Conservation (phyloP, 2,329 filamentous ascomycete species). For the Penicillium brasilianum region DNA sequence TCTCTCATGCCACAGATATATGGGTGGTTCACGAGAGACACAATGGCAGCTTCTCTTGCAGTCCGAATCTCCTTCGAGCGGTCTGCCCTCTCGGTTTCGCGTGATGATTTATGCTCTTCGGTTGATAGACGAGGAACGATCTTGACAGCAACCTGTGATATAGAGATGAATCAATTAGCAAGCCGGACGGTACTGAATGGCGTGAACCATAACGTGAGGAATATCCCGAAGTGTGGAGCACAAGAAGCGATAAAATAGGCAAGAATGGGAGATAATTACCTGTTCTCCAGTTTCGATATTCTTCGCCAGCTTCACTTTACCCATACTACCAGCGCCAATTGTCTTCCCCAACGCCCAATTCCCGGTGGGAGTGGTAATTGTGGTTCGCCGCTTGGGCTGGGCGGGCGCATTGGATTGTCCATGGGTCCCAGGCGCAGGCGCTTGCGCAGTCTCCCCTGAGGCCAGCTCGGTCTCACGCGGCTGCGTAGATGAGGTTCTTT, state of each 20-base stretch:
- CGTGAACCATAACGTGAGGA: not conserved
- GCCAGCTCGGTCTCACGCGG: conserved; percentile 18
- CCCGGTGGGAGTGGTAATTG: conserved; percentile 86
- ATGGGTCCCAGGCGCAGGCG: not conserved
- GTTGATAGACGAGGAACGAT: conserved; percentile 91
- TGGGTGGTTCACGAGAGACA: conserved; percentile 89
- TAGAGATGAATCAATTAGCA: conserved; percentile 14
- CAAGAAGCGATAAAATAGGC: not conserved
- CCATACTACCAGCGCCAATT: conserved; percentile 97
- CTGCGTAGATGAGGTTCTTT: conserved; percentile 48
- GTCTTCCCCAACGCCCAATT: conserved; percentile 97
- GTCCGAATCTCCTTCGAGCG: conserved; percentile 96
- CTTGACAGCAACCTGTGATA: conserved; percentile 87
- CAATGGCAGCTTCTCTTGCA: conserved; percentile 92
- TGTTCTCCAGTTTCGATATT: conserved; percentile 90
- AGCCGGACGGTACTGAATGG: not conserved
- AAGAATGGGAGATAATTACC: conserved; percentile 57
- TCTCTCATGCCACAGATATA: conserved; percentile 96
- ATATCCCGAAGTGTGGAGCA: not conserved
- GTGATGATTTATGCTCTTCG: conserved; percentile 69
- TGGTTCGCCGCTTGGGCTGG: conserved; percentile 67
- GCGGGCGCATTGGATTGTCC: conserved; percentile 13
- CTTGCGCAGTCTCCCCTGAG: not conserved
- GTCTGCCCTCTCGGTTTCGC: conserved; percentile 85
- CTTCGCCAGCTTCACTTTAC: conserved; percentile 94